Evolutionary conservation across 345 rosid species (phyloP), one percentile per base, ranked within the genome.

Genomic region (Noccaea bulbosa): DNA sequence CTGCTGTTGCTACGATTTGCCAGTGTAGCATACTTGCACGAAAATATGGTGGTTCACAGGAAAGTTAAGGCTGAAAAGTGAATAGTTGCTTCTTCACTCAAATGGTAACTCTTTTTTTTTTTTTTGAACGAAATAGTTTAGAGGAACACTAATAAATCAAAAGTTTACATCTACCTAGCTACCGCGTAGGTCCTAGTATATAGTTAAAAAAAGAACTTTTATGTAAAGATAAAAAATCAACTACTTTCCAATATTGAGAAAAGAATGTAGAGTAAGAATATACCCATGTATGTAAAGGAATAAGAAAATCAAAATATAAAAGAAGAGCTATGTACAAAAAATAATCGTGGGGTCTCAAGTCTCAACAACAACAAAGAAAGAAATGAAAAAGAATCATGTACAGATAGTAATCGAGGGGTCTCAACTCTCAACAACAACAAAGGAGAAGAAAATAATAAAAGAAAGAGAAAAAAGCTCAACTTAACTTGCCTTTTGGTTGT

Each of bases 401-500:
- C 77, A 65, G 30, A 48, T 65, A 73, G 66, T 65, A 40, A 73
- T 17, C 9, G 38, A 64, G 24, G 27, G 53, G 37, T 65, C 58
- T 54, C 70, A 63, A 32, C 30, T 2, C 4, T 27, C 30, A 27
- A 27, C 71, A 65, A 54, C 35, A 55, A 56, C 24, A 48, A 6
- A 11, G 3, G 11, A 17, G 4, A 4, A 27, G 30, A 27, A 27
- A 27, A 27, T 27, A 24, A 5, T 14, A n/a, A n/a, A 27, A 0
- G 22, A 4, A 63, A 38, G 41, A 22, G 30, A 20, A 14, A 8
- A 51, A 72, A 40, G 20, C 65, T 46, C 37, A 20, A 54, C 77
- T 20, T 35, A 64, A 56, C 77, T 64, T 72, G 65, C 20, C 66
- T 56, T 73, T 73, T 47, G 65, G 71, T 45, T 38, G 71, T 45